Conservation (phyloP, 345 rosid species). For the Populus pruinosa region DNA sequence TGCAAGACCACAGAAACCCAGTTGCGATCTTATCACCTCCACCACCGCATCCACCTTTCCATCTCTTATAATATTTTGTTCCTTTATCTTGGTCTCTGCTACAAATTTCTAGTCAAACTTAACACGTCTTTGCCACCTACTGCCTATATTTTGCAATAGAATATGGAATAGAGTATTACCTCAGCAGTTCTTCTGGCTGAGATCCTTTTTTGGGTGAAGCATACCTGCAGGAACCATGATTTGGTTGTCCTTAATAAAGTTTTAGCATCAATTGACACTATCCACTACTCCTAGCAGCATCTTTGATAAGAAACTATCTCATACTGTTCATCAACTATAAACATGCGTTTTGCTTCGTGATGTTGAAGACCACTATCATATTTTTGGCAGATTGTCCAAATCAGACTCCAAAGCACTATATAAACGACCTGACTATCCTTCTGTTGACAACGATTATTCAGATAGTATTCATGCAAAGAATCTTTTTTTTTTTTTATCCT, state of each 20-base stretch:
- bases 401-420: not conserved
- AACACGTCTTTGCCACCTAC: not conserved
- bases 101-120: not conserved
- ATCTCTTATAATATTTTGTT: not conserved
- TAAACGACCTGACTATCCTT: not conserved
- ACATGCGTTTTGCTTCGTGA: not conserved
- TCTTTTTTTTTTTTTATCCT: too few relatives aligned
- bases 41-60: too few relatives aligned
- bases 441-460: not conserved
- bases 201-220: slow-evolving; percentile 32
- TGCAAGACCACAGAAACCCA: not conserved
- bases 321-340: not conserved
- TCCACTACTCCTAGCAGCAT: not conserved
- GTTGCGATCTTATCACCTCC: not conserved
- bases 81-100: not conserved
- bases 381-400: not conserved
- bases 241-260: not conserved
- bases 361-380: not conserved
- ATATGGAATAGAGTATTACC: slow-evolving; percentile 38
- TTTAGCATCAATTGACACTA: not conserved
- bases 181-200: slow-evolving; percentile 62
- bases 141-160: not conserved
- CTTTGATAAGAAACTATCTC: not conserved
- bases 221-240: slow-evolving; percentile 39
- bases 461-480: not conserved